A percentile compares a stretch with the other conserved stretches of the same genome.
phyloP scores from a whole-genome alignment of 192 early-diverging fungal genomes.

The Coemansia sp. region DNA sequence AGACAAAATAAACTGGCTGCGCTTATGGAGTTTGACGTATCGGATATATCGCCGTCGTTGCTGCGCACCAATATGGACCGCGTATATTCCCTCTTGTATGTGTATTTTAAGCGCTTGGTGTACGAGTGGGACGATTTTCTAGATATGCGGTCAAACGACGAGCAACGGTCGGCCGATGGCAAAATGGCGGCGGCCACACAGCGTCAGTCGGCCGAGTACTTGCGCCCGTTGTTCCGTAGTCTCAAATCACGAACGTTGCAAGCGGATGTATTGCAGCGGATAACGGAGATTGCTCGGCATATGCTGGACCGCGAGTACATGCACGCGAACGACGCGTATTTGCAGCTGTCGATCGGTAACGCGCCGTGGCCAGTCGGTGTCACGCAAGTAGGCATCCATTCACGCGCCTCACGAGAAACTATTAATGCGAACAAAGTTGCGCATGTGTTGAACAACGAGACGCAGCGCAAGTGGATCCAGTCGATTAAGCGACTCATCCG shows the following conservation, averaged over 20 bases:
- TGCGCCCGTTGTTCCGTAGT: conserved; percentile 87
- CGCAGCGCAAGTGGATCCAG: conserved; percentile 98
- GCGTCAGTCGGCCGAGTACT: conserved; percentile 81
- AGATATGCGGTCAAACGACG: conserved; percentile 73
- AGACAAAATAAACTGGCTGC: conserved; percentile 48
- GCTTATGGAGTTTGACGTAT: conserved; percentile 62
- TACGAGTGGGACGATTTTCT: conserved; percentile 85
- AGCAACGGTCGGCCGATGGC: conserved; percentile 75
- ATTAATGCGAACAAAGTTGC: conserved; percentile 94
- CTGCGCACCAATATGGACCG: conserved; percentile 77
- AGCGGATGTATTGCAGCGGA: conserved; percentile 83
- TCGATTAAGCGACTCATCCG: conserved; percentile 94
- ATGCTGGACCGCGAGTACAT: conserved; percentile 88
- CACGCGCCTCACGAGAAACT: conserved; percentile 94
- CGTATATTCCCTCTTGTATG: conserved; percentile 68
- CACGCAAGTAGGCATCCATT: conserved; percentile 97
- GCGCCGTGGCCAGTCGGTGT: conserved; percentile 97
- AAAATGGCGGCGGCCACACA: conserved; percentile 80
- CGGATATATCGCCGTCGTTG: conserved; percentile 66
- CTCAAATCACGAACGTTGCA: conserved; percentile 74
- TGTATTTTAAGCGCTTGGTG: conserved; percentile 82
- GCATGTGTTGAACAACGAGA: conserved; percentile 96
- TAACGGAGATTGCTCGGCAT: conserved; percentile 85
- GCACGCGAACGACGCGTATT: conserved; percentile 89
- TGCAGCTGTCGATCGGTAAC: conserved; percentile 94